Evolutionary conservation across 345 rosid genomes (phyloP).

Genomic region (Brassica nigra): DNA sequence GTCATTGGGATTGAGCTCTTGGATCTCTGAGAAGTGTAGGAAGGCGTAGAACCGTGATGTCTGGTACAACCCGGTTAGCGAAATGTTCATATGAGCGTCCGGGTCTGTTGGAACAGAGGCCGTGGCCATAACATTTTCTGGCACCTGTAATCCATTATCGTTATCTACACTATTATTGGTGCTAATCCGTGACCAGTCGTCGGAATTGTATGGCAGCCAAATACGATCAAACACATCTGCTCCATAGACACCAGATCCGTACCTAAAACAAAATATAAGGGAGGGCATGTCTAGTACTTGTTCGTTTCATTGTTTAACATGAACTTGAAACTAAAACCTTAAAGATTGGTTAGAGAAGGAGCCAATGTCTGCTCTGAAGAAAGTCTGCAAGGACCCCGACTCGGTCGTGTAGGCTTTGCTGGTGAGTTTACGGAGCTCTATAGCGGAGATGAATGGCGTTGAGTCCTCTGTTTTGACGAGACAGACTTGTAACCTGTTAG

Average conservation of each 20-base stretch:
- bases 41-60: not conserved
- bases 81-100: not conserved
- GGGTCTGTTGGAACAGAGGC: constrained; percentile 37
- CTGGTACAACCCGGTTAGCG: not conserved
- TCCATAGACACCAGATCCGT: not conserved
- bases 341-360: constrained; percentile 9
- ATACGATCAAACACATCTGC: constrained; percentile 42
- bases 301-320: not conserved
- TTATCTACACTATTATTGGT: not conserved
- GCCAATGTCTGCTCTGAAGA: constrained; percentile 26
- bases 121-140: constrained; percentile 35
- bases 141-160: not conserved
- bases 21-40: constrained; percentile 45
- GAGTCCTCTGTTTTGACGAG: constrained; percentile 41
- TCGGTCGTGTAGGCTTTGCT: not conserved
- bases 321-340: constrained; percentile 30
- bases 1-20: constrained; percentile 25
- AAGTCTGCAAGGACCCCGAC: constrained; percentile 11
- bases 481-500: constrained; percentile 42
- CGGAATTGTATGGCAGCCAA: constrained; percentile 27
- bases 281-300: not conserved
- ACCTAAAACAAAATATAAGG: constrained; percentile 32
- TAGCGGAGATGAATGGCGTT: constrained; percentile 45
- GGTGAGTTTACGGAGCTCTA: constrained; percentile 44
- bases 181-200: not conserved